Base-by-base conservation (phyloP, 2,329 filamentous ascomycete species). In the Aspergillus cejpii region DNA sequence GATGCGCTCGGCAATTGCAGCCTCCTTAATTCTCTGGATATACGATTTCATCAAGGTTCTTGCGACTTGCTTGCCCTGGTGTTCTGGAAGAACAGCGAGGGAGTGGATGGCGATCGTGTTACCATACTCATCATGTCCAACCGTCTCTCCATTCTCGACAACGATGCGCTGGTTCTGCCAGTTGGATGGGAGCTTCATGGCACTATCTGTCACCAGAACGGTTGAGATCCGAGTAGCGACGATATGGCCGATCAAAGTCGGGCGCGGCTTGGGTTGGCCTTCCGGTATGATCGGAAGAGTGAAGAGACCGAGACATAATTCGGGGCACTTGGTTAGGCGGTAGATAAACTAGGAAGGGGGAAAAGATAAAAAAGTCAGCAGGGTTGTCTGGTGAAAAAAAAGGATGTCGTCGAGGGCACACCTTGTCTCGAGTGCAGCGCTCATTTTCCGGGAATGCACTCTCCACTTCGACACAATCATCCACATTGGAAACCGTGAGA, bases 41-140 rank as follows among this genome's bases (percentile, higher is more conserved):
- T 89, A 95, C 3, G 83, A 77, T 64, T 80, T 83, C 70, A 94
- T 74, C 48, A 94, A 69, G 15, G 83, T 80, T 51, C 78, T 81
- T 12, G 86, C 90, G 2, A 94, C 72, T 1, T 87, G 85, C 45
- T 81, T 80, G 26, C 79, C 75, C 53, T 92, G 87, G 45, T 88
- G 80, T 47, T 82, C 78, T 1, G 87, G 87, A 43, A 85, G 74
- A 5, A 95, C 83, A 14, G 85, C 87, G 4, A 96, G 74, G 0
- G 86, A 91, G 67, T 96, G 90, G 39, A 95, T 70, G 44, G 81
- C 87, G 44, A 95, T 76, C 0, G 87, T 94, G 34, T 80, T 70
- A 29, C 88, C 88, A 12, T 73, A 71, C 47, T 87, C 80, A 55
- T 85, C 79, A 65, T 94, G 87, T 24, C 87, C 87, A 7, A 80